phyloP scores from a whole-genome alignment of 805 yeast species.

The Candida peoriensis region DNA sequence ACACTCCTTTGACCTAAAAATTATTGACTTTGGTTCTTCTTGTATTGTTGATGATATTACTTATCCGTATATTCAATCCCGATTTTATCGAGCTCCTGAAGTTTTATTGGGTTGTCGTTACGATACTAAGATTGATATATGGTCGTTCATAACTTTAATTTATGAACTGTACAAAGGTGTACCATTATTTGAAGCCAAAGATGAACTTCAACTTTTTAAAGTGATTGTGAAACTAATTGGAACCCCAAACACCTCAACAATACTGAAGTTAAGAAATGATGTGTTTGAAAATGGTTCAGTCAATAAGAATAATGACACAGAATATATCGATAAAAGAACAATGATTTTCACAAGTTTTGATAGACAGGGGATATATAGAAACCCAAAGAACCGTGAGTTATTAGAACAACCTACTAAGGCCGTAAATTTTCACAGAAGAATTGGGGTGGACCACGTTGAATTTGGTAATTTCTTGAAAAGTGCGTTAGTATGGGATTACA shows the following conservation, averaged over 20 bases:
- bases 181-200: slow-evolving; percentile 79
- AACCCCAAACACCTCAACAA: slow-evolving; percentile 53
- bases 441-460: slow-evolving; percentile 6
- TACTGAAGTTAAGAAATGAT: slow-evolving; percentile 35
- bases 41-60: slow-evolving; percentile 57
- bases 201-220: slow-evolving; percentile 73
- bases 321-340: slow-evolving; percentile 23
- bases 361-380: slow-evolving; percentile 22
- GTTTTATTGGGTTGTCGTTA: slow-evolving; percentile 64
- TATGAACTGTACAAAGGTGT: slow-evolving; percentile 87
- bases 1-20: slow-evolving; percentile 45
- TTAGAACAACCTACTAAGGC: slow-evolving; percentile 11
- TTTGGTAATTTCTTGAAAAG: slow-evolving; percentile 26
- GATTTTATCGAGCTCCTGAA: slow-evolving; percentile 80
- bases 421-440: slow-evolving; percentile 15
- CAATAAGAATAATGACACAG: slow-evolving; percentile 14
- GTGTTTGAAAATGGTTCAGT: slow-evolving; percentile 33
- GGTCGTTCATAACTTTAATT: slow-evolving; percentile 87
- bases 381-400: slow-evolving; percentile 11
- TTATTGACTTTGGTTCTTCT: slow-evolving; percentile 80
- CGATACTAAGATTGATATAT: slow-evolving; percentile 79
- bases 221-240: slow-evolving; percentile 77
- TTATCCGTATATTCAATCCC: slow-evolving; percentile 79
- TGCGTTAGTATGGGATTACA: slow-evolving; percentile 42
- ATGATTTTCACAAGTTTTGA: slow-evolving; percentile 34